Evolutionary conservation across 2,329 filamentous ascomycete genomes (phyloP).

Genomic region (Bipolaris zeicola): DNA sequence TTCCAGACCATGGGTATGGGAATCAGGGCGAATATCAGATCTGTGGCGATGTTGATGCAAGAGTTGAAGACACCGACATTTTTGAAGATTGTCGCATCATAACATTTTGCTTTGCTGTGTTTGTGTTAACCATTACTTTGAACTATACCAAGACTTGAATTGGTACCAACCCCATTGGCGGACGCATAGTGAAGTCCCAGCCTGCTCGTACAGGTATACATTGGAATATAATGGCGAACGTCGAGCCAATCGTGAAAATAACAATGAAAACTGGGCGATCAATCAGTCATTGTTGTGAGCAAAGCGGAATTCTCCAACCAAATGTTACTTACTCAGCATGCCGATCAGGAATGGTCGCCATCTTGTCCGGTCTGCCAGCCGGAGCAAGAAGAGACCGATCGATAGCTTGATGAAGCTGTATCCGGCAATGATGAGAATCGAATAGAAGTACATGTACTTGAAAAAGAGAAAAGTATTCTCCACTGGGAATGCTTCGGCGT

Average conservation of each 20-base stretch:
- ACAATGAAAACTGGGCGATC: constrained; percentile 15
- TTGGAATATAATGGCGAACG: constrained; percentile 33
- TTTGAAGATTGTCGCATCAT: constrained; percentile 49
- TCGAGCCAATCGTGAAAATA: constrained; percentile 34
- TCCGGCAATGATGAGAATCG: constrained; percentile 54
- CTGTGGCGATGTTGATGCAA: constrained; percentile 48
- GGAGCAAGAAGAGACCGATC: constrained; percentile 54
- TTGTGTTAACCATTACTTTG: neutral
- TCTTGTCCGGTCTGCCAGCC: constrained; percentile 44
- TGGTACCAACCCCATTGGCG: constrained; percentile 23
- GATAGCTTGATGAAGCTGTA: constrained; percentile 57
- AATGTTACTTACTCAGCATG: constrained; percentile 48
- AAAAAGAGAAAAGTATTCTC: constrained; percentile 43
- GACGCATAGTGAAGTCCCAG: constrained; percentile 48
- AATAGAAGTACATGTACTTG: constrained; percentile 53
- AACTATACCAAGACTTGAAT: too few relatives aligned
- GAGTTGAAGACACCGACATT: constrained; percentile 56
- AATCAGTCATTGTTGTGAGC: neutral
- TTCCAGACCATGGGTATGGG: constrained; percentile 52
- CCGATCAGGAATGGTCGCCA: constrained; percentile 50
- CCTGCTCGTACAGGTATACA: constrained; percentile 50
- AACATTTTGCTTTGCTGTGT: constrained; percentile 28
- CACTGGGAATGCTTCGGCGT: constrained; percentile 43
- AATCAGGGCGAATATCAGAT: constrained; percentile 49
- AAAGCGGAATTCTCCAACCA: neutral